Conservation (phyloP, 228 moss, liverwort and hornwort genomes). For the Sphagnum fallax region DNA sequence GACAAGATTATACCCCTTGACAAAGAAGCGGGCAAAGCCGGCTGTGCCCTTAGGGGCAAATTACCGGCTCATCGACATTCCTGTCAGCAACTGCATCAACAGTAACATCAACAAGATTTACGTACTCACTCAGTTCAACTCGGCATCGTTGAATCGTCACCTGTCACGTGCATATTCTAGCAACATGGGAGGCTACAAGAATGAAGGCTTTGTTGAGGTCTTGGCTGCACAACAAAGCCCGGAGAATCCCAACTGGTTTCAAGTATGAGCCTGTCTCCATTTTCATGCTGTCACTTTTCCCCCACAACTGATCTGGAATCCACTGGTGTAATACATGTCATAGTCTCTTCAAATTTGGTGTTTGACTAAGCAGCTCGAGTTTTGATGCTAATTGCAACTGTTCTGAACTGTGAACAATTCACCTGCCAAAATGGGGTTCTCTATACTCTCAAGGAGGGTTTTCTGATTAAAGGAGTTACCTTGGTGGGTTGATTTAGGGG, state of each 20-base stretch:
- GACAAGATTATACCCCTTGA: conserved; percentile 56
- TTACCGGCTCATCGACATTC: conserved; percentile 71
- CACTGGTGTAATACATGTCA: no score
- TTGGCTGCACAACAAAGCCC: conserved; percentile 77
- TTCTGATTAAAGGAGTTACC: no score
- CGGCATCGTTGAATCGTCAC: conserved; percentile 71
- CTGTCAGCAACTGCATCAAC: conserved; percentile 82
- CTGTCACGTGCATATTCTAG: conserved; percentile 69
- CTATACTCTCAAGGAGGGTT: no score
- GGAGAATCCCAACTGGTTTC: conserved; percentile 75
- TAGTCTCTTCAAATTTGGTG: no score
- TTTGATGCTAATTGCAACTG: no score
- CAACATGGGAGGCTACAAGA: conserved; percentile 71
- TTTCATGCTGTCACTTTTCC: no score
- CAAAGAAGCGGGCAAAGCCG: conserved; percentile 79
- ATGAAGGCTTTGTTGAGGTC: conserved; percentile 72
- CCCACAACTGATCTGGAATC: no score
- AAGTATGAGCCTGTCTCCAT: conserved; percentile 13
- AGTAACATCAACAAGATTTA: conserved; percentile 79
- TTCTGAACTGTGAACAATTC: no score
- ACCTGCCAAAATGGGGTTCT: no score
- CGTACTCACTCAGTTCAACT: conserved; percentile 80
- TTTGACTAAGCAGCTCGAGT: no score
- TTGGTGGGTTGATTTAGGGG: conserved; percentile 19
- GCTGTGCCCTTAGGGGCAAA: conserved; percentile 74